A percentile compares a stretch with the other conserved stretches of the same genome.
Conservation (phyloP, 768 basidiomycete species). For the Tephrocybe sp. region DNA sequence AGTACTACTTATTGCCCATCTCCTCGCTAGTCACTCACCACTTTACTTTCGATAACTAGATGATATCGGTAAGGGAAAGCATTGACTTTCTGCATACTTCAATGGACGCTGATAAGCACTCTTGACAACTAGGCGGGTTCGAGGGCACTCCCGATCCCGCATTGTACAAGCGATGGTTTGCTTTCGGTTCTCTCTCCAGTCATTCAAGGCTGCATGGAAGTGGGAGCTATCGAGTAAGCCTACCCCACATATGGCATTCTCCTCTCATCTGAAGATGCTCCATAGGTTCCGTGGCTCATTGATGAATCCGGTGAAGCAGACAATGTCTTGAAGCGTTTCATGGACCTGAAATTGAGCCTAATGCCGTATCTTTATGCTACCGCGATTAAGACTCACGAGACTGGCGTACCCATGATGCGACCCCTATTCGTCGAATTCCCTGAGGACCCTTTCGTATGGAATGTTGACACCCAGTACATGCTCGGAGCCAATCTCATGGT, state of each 20-base stretch:
- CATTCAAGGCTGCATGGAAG: slow-evolving; percentile 48
- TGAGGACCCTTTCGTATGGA: slow-evolving; percentile 29
- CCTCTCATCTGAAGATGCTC: neutral
- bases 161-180: slow-evolving; percentile 47
- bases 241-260: neutral
- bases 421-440: slow-evolving; percentile 35
- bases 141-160: slow-evolving; percentile 37
- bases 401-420: slow-evolving; percentile 33
- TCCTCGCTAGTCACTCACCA: neutral
- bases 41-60: slow-evolving; percentile 23
- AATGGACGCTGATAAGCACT: no score
- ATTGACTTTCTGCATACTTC: no score
- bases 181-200: slow-evolving; percentile 36
- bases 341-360: slow-evolving; percentile 40
- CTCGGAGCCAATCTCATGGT: slow-evolving; percentile 30
- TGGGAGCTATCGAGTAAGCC: slow-evolving; percentile 42
- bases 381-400: slow-evolving; percentile 29
- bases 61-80: slow-evolving; percentile 45
- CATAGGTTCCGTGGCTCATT: slow-evolving; percentile 43
- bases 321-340: slow-evolving; percentile 35
- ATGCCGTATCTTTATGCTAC: slow-evolving; percentile 44
- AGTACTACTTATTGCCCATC: slow-evolving; percentile 1
- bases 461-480: slow-evolving; percentile 33
- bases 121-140: slow-evolving; percentile 19
- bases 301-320: slow-evolving; percentile 38